Base-by-base conservation (phyloP, 2,329 filamentous ascomycete genomes). In the Blastomyces gilchristii region DNA sequence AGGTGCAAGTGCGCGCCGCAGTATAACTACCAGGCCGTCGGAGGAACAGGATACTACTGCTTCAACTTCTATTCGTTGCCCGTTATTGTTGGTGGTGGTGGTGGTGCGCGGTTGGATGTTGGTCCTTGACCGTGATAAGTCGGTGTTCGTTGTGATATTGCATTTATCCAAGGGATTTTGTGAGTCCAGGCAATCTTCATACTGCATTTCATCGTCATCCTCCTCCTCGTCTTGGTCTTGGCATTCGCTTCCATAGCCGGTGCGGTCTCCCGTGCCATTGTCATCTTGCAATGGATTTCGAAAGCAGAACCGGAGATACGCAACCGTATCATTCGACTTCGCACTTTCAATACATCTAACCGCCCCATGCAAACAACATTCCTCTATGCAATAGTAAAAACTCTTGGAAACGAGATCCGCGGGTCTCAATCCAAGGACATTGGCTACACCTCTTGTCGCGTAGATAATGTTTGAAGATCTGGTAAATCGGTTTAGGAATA, bases 21-120 rank as follows among this genome's bases (percentile, higher is more conserved):
- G 78, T 59, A 93, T 86, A 8, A 95, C 90, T 2, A 95, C 90
- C 0, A 96, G 79, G 0, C 91, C 91, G 72, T 96, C 91, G 0
- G 91, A 95, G 1, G 90, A 91, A 75, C 91, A 96, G 0, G 91
- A 95, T 5, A 96, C 87, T n/a, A 96, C 90, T 1, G 90, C 91
- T 76, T 96, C 91, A 3, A 96, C 78, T 75, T 95, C 90, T 60
- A 91, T 80, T 31, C 65, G 63, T 25, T 65, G 64, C n/a, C 58
- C 45, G 28, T 14, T n/a, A 14, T 37, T 47, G n/a, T 18, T 28
- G n/a, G 47, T 22, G 9, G 41, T 22, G n/a, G n/a, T 22, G n/a
- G n/a, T 22, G n/a, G n/a, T 22, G n/a, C n/a, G 9, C 12, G 41
- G 28, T 16, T 37, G 25, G 41, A 31, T 41, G 11, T 53, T n/a